Conservation (phyloP, 306 rosid species). For the Begonia masoniana region DNA sequence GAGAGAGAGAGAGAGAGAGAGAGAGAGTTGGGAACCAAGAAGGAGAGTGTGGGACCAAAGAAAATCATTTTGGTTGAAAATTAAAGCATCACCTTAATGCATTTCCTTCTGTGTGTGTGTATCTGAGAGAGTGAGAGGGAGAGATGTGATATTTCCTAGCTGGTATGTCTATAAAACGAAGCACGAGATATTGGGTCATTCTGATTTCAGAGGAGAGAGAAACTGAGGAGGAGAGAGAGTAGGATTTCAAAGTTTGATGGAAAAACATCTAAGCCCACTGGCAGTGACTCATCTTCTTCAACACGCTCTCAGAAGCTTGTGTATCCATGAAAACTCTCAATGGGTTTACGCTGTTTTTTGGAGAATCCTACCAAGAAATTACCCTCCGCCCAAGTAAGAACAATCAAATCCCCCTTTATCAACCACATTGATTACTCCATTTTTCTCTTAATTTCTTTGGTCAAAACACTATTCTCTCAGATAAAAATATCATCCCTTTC, state of each 20-base stretch:
- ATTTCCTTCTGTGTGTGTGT: too few relatives aligned
- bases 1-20: too few relatives aligned
- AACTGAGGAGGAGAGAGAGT: conserved; percentile 1
- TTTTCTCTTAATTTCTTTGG: neutral
- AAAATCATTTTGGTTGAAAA: too few relatives aligned
- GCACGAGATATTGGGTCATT: neutral
- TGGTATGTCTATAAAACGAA: neutral
- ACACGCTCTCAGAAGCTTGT: conserved; percentile 14
- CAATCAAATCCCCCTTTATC: too few relatives aligned
- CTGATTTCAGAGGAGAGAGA: conserved; percentile 20
- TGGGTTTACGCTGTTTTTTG: conserved; percentile 18
- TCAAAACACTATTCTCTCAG: neutral
- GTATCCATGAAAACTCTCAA: conserved; percentile 12
- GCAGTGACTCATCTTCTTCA: conserved; percentile 17
- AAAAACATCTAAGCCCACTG: conserved; percentile 6
- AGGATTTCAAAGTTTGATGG: neutral
- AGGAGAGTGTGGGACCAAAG: too few relatives aligned
- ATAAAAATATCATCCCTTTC: neutral
- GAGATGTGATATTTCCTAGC: conserved; percentile 15
- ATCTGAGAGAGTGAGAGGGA: neutral
- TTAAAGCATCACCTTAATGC: too few relatives aligned
- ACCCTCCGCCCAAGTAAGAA: conserved; percentile 15
- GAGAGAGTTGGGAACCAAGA: too few relatives aligned
- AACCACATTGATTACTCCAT: neutral
- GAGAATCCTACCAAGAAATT: conserved; percentile 14